phyloP scores from a whole-genome alignment of 768 basidiomycete species.

The Vararia minispora region DNA sequence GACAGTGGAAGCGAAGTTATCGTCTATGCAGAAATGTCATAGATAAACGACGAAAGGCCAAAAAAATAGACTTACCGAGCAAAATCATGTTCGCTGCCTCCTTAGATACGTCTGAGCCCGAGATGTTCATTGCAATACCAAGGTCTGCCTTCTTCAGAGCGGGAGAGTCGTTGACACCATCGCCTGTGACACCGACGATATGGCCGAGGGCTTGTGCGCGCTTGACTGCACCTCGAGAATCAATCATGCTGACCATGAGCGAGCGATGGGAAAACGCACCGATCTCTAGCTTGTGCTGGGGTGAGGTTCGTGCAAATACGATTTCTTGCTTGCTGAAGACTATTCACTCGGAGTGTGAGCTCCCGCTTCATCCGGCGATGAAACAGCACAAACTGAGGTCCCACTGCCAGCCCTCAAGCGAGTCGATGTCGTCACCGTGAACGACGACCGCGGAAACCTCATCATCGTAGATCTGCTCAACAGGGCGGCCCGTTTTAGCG shows the following conservation, averaged over 20 bases:
- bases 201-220: conserved; percentile 61
- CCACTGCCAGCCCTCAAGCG: conserved; percentile 62
- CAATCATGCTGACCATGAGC: neutral
- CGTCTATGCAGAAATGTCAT: conserved; percentile 27
- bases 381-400: conserved; percentile 42
- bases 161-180: conserved; percentile 65
- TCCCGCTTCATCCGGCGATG: neutral
- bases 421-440: conserved; percentile 59
- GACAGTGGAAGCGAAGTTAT: conserved; percentile 65
- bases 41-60: neutral
- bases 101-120: conserved; percentile 64
- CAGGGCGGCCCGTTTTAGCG: conserved; percentile 39
- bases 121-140: conserved; percentile 68
- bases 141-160: conserved; percentile 64
- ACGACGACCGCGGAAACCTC: conserved; percentile 57
- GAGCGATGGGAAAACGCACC: conserved; percentile 25
- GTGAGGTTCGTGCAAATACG: conserved; percentile 62
- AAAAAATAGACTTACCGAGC: conserved; percentile 29
- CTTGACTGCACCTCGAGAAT: conserved; percentile 35
- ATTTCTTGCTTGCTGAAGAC: conserved; percentile 62
- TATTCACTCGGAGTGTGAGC: conserved; percentile 17
- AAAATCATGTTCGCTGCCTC: conserved; percentile 70
- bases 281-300: conserved; percentile 65
- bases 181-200: conserved; percentile 63
- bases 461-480: conserved; percentile 56